Evolutionary conservation across 345 rosid species (phyloP), one percentile per base, ranked within the genome.

Genomic region (Psidium friedrichsthalianum): DNA sequence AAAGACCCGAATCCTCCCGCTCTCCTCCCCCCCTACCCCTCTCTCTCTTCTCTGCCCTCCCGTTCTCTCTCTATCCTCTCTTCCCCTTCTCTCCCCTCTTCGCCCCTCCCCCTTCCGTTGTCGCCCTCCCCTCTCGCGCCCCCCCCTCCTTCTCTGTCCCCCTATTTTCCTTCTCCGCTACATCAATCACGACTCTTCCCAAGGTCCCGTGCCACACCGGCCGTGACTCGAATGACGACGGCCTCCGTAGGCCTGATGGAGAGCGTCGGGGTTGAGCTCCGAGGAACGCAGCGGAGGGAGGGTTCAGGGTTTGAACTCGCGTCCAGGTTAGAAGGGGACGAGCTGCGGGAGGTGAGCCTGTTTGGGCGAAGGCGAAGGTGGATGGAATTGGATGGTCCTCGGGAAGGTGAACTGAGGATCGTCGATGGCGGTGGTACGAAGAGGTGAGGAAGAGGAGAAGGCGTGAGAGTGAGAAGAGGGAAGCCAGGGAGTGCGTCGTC

Each of bases 221-320:
- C 78, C 58, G 20, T 49, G 6, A 51, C 56, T 53, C 89, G 47
- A 21, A 84, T n/a, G 86, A 47, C 54, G 53, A 59, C 90, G 32
- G 89, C 89, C 57, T 83, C 82, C 82, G 32, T 84, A 87, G 27
- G 89, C 91, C 83, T 90, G 89, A 14, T 16, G 55, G 15, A 82
- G 74, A 5, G 89, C 91, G 82, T 88, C 88, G 27, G 91, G 90
- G 81, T 90, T 90, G 56, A 90, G 36, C 74, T 90, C 92, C 32
- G 88, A 36, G 36, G 51, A 8, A 8, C 89, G 53, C 85, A 42
- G 40, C 85, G 89, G 85, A 88, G 91, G 15, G 32, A 42, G 54
- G 89, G 22, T 90, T 90, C 27, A 87, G 88, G 64, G 84, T 6
- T 7, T 84, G 29, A 84, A 90, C 84, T 36, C 29, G 82, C n/a